These are phyloP conservation scores for Skeletonema marinoi DNA, from an alignment of 108 stramenopile species.

Conservation along the genomic window DNA sequence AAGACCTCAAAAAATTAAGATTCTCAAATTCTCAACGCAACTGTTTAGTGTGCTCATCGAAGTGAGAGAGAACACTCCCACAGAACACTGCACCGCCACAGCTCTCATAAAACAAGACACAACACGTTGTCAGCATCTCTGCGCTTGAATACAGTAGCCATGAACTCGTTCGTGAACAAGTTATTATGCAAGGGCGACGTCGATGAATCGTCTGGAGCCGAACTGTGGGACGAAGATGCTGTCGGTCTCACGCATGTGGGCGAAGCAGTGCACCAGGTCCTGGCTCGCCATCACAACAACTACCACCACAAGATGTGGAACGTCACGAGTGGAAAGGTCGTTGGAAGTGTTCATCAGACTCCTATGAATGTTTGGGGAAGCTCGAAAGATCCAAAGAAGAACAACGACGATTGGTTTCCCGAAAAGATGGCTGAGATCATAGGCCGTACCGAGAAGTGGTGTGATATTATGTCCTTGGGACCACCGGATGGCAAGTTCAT, in stretches of 20 bases:
- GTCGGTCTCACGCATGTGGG: slow-evolving; percentile 50
- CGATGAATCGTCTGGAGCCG: slow-evolving; percentile 61
- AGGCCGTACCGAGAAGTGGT: slow-evolving; percentile 46
- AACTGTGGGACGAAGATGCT: slow-evolving; percentile 56
- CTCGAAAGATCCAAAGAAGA: slow-evolving; percentile 38
- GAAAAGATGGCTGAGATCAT: slow-evolving; percentile 49
- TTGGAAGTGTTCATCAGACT: slow-evolving; percentile 49
- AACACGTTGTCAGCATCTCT: background rate
- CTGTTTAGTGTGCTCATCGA: background rate
- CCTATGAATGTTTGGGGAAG: slow-evolving; percentile 33
- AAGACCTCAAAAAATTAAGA: no score
- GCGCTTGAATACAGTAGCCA: background rate
- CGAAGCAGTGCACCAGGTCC: slow-evolving; percentile 50
- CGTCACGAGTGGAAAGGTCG: slow-evolving; percentile 59
- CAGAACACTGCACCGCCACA: no score
- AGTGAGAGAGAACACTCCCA: background rate
- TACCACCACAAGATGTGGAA: slow-evolving; percentile 68
- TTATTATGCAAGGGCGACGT: slow-evolving; percentile 21
- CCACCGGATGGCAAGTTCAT: slow-evolving; percentile 66
- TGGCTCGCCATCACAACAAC: slow-evolving; percentile 53
- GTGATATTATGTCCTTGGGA: slow-evolving; percentile 41
- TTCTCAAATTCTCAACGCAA: no score
- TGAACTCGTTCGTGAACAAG: slow-evolving; percentile 27
- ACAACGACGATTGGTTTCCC: slow-evolving; percentile 62
- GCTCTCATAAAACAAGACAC: no score